Percentiles rank a stretch among this genome's conserved stretches.
phyloP scores from a whole-genome alignment of 2,329 filamentous ascomycete species.

The Dissoconium aciculare region DNA sequence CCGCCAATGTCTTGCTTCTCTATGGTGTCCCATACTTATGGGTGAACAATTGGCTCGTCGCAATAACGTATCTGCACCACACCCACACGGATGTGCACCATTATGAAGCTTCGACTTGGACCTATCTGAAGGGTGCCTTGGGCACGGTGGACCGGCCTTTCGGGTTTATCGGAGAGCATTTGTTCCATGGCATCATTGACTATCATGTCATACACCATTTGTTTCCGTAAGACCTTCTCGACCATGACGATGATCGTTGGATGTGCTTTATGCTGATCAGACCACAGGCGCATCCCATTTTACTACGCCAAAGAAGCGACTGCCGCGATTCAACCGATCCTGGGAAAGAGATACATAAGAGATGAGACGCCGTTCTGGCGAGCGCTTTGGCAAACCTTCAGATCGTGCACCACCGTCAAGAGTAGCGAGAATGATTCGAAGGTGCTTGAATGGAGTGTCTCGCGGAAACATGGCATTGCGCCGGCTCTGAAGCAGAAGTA shows the following conservation, averaged over 20 bases:
- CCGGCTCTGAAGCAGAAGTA: too few species aligned
- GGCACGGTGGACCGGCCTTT: slow-evolving; percentile 51
- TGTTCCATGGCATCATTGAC: slow-evolving; percentile 53
- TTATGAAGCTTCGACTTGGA: slow-evolving; percentile 46
- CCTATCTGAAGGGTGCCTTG: slow-evolving; percentile 46
- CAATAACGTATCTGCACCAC: slow-evolving; percentile 63
- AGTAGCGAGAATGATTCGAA: slow-evolving; percentile 42
- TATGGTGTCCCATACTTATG: slow-evolving; percentile 50
- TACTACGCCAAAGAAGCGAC: slow-evolving; percentile 35
- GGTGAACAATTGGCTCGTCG: slow-evolving; percentile 59
- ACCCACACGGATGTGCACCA: slow-evolving; percentile 44
- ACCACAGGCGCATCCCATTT: slow-evolving; percentile 35
- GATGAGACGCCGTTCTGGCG: slow-evolving; percentile 46
- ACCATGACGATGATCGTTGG: slow-evolving; percentile 14
- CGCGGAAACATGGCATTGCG: too few species aligned
- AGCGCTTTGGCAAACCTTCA: slow-evolving; percentile 61
- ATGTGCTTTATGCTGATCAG: slow-evolving; percentile 2
- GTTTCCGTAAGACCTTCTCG: slow-evolving; percentile 33
- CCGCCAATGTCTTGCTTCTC: slow-evolving; percentile 15
- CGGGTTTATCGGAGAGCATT: slow-evolving; percentile 48
- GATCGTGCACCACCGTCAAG: slow-evolving; percentile 89
- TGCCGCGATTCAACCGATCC: slow-evolving; percentile 38
- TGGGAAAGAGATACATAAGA: slow-evolving; percentile 37
- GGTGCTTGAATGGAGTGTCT: slow-evolving; percentile 6
- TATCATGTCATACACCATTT: slow-evolving; percentile 48